phyloP scores from a whole-genome alignment of 164 flowering plant genomes.

The Magnolia officinalis region DNA sequence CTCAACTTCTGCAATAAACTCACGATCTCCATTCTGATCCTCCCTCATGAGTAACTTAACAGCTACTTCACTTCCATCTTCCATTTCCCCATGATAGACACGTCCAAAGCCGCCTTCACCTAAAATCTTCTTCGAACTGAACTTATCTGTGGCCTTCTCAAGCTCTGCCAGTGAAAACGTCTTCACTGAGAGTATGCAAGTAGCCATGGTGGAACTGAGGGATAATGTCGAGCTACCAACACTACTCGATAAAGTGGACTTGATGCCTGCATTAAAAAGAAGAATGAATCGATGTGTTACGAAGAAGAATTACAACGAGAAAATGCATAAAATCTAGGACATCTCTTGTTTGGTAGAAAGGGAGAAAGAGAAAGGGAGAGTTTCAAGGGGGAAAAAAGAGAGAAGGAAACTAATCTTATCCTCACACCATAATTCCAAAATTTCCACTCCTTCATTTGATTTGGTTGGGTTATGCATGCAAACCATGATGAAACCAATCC shows the following conservation, averaged over 20 bases:
- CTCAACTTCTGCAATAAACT: constrained; percentile 92
- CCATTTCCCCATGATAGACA: constrained; percentile 71
- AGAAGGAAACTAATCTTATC: background rate
- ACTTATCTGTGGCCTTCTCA: constrained; percentile 81
- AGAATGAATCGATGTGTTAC: too few relatives aligned
- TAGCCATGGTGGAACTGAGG: constrained; percentile 67
- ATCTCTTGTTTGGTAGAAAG: too few relatives aligned
- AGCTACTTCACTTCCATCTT: constrained; percentile 74
- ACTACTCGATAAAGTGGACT: constrained; percentile 63
- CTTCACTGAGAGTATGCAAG: constrained; percentile 70
- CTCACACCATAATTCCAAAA: too few relatives aligned
- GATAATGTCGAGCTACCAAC: constrained; percentile 74
- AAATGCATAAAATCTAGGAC: too few relatives aligned
- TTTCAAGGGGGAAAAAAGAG: background rate
- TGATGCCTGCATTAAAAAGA: constrained; percentile 47
- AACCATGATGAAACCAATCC: too few relatives aligned
- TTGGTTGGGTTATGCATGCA: too few relatives aligned
- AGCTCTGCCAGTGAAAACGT: constrained; percentile 74
- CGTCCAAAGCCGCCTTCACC: constrained; percentile 99
- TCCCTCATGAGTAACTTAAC: constrained; percentile 79
- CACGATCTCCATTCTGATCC: constrained; percentile 76
- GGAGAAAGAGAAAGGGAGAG: too few relatives aligned
- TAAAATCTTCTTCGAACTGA: constrained; percentile 60
- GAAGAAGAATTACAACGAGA: too few relatives aligned
- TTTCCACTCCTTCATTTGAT: too few relatives aligned